Percentiles rank a stretch among this genome's conserved stretches.
Conservation (phyloP, 441 rosid species). For the Euphorbia corollata region DNA sequence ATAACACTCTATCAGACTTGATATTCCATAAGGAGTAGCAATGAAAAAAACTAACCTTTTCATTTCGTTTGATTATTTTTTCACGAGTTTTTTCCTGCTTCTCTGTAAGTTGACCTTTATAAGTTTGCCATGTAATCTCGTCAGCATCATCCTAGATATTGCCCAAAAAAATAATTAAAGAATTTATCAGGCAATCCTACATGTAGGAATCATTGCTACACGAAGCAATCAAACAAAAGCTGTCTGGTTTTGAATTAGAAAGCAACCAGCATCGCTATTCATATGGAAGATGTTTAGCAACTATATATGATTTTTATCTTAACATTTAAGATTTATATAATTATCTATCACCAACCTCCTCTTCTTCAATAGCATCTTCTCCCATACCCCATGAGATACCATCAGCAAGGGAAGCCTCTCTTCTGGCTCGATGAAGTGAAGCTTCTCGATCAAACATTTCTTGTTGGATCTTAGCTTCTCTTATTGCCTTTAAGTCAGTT, state of each 20-base stretch:
- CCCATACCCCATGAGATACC: constrained; percentile 99
- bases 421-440: constrained; percentile 76
- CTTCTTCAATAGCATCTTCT: constrained; percentile 95
- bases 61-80: constrained; percentile 72
- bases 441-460: constrained; percentile 68
- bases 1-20: background rate
- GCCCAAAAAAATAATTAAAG: constrained; percentile 8
- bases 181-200: constrained; percentile 9
- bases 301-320: background rate
- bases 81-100: constrained; percentile 95
- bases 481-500: constrained; percentile 48
- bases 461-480: constrained; percentile 52
- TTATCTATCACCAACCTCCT: constrained; percentile 46
- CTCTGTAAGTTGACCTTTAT: constrained; percentile 86
- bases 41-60: constrained; percentile 48
- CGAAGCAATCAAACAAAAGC: background rate
- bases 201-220: background rate
- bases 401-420: constrained; percentile 71
- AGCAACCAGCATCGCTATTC: background rate
- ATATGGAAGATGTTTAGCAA: background rate
- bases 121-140: constrained; percentile 94
- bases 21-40: constrained; percentile 11
- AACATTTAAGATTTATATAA: constrained; percentile 10
- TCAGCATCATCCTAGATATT: constrained; percentile 64
- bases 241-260: background rate